Conservation (phyloP, 352 stramenopile species). For the Phytophthora sojae region DNA sequence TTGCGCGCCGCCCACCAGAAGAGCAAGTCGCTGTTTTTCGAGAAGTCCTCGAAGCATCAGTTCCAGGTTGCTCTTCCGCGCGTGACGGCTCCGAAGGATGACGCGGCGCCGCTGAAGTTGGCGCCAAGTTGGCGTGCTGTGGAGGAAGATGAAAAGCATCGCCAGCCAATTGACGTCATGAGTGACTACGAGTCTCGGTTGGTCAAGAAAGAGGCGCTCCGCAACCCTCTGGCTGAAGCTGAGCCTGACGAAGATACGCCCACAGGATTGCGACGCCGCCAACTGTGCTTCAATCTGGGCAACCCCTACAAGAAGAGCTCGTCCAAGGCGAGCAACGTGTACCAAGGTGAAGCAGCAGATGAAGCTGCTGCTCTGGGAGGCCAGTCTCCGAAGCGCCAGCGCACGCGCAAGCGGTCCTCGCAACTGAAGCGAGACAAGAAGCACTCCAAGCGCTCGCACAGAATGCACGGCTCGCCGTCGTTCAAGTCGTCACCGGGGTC, state of each 20-base stretch:
- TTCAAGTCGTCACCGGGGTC: constrained; percentile 77
- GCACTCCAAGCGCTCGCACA: constrained; percentile 72
- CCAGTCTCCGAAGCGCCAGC: constrained; percentile 81
- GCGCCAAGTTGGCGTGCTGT: constrained; percentile 63
- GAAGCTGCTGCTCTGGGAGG: constrained; percentile 82
- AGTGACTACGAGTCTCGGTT: constrained; percentile 89
- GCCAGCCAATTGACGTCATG: constrained; percentile 88
- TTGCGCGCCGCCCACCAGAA: constrained; percentile 59
- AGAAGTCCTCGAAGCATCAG: constrained; percentile 46
- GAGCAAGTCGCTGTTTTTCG: constrained; percentile 62
- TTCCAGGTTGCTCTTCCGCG: constrained; percentile 50
- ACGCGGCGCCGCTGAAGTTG: constrained; percentile 49
- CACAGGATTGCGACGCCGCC: constrained; percentile 69
- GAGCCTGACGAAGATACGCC: constrained; percentile 88
- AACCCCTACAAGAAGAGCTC: constrained; percentile 92
- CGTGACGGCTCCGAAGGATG: constrained; percentile 26
- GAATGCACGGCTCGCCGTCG: constrained; percentile 71
- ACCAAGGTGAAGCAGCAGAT: constrained; percentile 86
- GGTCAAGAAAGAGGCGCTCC: constrained; percentile 87
- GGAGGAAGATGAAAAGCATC: constrained; percentile 86
- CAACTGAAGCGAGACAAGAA: constrained; percentile 85
- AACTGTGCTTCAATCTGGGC: constrained; percentile 87
- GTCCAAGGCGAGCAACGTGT: constrained; percentile 87
- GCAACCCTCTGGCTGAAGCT: constrained; percentile 85
- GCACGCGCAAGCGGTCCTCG: constrained; percentile 86